A percentile compares a stretch with the other conserved stretches of the same genome.
phyloP scores from a whole-genome alignment of 1,139 yeast genomes.

The Sugiyamaella neomexicana region DNA sequence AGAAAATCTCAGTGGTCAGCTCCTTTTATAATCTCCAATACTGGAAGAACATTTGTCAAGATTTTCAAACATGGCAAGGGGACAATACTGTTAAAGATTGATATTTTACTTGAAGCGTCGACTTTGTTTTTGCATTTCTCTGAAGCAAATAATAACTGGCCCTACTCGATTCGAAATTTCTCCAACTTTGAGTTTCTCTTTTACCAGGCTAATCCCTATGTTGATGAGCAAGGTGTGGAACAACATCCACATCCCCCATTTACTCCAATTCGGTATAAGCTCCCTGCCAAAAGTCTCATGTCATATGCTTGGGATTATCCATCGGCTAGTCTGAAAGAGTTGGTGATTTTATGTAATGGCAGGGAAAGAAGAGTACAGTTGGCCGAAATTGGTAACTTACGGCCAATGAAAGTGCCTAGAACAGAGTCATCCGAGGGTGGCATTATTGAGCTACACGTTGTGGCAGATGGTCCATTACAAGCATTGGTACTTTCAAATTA shows the following conservation, averaged over 20 bases:
- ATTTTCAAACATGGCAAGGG: slow-evolving; percentile 62
- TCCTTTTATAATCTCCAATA: slow-evolving; percentile 78
- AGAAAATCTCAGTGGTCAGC: slow-evolving; percentile 66
- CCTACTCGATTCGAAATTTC: slow-evolving; percentile 85
- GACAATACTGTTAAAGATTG: slow-evolving; percentile 69
- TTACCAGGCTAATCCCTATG: slow-evolving; percentile 81
- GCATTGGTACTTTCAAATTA: slow-evolving; percentile 81
- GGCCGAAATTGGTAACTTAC: slow-evolving; percentile 88
- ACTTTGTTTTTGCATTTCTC: slow-evolving; percentile 74
- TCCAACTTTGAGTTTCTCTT: slow-evolving; percentile 81
- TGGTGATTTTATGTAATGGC: slow-evolving; percentile 66
- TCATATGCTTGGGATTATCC: slow-evolving; percentile 99
- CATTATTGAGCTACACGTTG: slow-evolving; percentile 82
- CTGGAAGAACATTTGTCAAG: slow-evolving; percentile 78
- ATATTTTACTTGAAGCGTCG: slow-evolving; percentile 73
- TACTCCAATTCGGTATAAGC: slow-evolving; percentile 61
- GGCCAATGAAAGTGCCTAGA: slow-evolving; percentile 77
- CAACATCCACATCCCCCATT: slow-evolving; percentile 36
- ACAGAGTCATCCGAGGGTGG: slow-evolving; percentile 43
- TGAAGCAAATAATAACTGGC: slow-evolving; percentile 83
- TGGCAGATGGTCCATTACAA: slow-evolving; percentile 96
- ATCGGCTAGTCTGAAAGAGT: slow-evolving; percentile 79
- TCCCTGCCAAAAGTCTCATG: slow-evolving; percentile 93
- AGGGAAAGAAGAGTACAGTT: slow-evolving; percentile 77
- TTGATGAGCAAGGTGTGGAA: slow-evolving; percentile 69